Conservation (phyloP, 177 flowering plant species). For the Vitis hybrid region DNA sequence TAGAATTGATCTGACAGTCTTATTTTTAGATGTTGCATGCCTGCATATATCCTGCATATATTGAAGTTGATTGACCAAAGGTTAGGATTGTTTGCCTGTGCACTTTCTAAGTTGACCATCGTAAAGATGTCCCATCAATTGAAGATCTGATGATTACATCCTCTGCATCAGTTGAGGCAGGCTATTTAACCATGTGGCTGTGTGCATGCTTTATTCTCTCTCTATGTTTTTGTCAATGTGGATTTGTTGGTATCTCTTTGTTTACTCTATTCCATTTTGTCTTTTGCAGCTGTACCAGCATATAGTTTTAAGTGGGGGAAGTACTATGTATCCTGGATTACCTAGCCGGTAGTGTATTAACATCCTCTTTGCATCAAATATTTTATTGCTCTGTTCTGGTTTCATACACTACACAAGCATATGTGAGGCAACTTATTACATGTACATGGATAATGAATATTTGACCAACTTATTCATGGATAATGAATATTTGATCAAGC, state of each 20-base stretch:
- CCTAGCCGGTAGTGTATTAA: constrained; percentile 81
- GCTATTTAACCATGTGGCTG: not conserved
- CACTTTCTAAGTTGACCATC: not conserved
- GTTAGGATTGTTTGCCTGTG: not conserved
- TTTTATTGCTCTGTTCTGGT: not conserved
- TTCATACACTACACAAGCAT: not conserved
- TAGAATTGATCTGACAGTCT: too few species aligned
- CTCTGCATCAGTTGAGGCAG: too few species aligned
- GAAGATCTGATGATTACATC: not conserved
- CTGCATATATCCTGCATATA: not conserved
- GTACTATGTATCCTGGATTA: constrained; percentile 99
- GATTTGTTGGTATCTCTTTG: not conserved
- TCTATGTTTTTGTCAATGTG: not conserved
- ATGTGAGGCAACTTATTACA: not conserved
- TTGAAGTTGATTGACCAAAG: not conserved
- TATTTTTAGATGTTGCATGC: not conserved
- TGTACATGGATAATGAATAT: not conserved
- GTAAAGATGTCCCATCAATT: not conserved
- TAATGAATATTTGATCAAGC: not conserved
- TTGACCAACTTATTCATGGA: not conserved
- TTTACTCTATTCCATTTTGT: constrained; percentile 4
- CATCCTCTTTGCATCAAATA: constrained; percentile 5
- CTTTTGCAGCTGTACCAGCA: constrained; percentile 95
- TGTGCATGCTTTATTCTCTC: not conserved
- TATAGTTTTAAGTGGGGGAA: constrained; percentile 98